These are phyloP conservation scores for Coniferiporia weirii DNA, from an alignment of 1,284 basidiomycete species.

Conservation along the genomic window DNA sequence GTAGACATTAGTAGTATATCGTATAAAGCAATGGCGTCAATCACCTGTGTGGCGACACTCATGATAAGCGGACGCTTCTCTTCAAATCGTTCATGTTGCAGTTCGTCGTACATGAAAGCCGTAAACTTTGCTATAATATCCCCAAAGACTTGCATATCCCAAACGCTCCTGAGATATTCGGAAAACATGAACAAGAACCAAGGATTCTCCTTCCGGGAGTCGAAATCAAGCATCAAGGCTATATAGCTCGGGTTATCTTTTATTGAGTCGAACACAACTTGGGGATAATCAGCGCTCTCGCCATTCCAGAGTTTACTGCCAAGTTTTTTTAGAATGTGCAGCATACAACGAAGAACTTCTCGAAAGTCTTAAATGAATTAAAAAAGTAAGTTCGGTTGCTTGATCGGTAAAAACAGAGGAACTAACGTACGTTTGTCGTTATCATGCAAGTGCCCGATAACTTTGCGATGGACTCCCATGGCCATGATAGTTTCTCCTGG, in stretches of 20 bases:
- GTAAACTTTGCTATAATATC: slow-evolving; percentile 66
- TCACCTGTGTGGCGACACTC: slow-evolving; percentile 54
- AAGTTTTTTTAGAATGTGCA: slow-evolving; percentile 49
- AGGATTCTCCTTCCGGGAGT: slow-evolving; percentile 32
- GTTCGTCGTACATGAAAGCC: slow-evolving; percentile 69
- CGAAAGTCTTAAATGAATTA: slow-evolving; percentile 50
- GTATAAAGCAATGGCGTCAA: slow-evolving; percentile 25
- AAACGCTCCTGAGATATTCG: slow-evolving; percentile 53
- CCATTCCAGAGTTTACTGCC: slow-evolving; percentile 57
- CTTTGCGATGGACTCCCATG: slow-evolving; percentile 37
- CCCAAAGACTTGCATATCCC: slow-evolving; percentile 46
- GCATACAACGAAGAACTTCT: slow-evolving; percentile 56
- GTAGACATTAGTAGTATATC: background rate
- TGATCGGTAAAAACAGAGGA: slow-evolving; percentile 18
- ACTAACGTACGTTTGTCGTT: slow-evolving; percentile 53
- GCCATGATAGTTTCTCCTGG: slow-evolving; percentile 40
- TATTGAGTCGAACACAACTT: slow-evolving; percentile 75
- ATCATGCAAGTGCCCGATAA: slow-evolving; percentile 60
- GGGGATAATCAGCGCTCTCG: slow-evolving; percentile 63
- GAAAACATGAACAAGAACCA: slow-evolving; percentile 53
- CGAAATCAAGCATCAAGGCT: slow-evolving; percentile 39
- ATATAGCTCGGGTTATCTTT: slow-evolving; percentile 69
- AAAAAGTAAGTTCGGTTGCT: slow-evolving; percentile 4
- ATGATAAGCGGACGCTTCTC: slow-evolving; percentile 55
- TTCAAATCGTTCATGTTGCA: slow-evolving; percentile 69